A percentile compares a stretch with the other conserved stretches of the same genome.
phyloP scores from a whole-genome alignment of 495 filamentous ascomycete species.

The Aspergillus bridgeri region DNA sequence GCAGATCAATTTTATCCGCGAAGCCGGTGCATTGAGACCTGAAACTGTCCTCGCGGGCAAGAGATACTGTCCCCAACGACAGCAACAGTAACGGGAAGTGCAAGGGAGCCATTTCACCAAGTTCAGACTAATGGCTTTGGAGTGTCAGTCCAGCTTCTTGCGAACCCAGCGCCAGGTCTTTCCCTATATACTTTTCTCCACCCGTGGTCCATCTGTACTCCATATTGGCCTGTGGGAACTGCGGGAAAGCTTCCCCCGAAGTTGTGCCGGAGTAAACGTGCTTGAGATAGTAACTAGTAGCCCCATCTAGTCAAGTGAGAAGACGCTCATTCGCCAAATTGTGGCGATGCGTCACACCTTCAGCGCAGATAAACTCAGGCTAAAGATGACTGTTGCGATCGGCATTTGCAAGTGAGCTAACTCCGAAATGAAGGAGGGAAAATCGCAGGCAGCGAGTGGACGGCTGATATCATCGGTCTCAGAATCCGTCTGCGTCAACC shows the following conservation, averaged over 20 bases:
- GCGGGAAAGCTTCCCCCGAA: conserved; percentile 3
- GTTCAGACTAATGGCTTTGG: not conserved
- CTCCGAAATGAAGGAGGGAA: conserved; percentile 1
- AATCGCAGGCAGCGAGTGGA: not conserved
- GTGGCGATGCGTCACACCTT: not conserved
- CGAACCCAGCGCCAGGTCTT: not conserved
- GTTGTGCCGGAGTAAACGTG: conserved; percentile 4
- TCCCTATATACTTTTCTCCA: not conserved
- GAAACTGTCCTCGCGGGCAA: conserved; percentile 27
- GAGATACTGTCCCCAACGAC: conserved; percentile 21
- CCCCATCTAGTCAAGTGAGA: not conserved
- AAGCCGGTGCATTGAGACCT: conserved; percentile 30
- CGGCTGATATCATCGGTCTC: not conserved
- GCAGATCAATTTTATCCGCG: conserved; percentile 30
- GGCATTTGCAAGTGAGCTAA: not conserved
- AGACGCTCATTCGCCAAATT: not conserved
- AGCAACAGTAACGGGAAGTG: conserved; percentile 18
- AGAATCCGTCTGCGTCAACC: no score
- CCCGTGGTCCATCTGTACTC: not conserved
- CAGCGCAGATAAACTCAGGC: not conserved
- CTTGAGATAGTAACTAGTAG: not conserved
- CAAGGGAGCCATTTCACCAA: conserved; percentile 13
- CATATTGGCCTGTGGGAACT: not conserved
- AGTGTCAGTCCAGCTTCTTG: not conserved
- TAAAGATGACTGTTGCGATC: not conserved